A percentile compares a stretch with the other conserved stretches of the same genome.
Conservation (phyloP, 1,284 basidiomycete species). For the Cerioporus squamosus region DNA sequence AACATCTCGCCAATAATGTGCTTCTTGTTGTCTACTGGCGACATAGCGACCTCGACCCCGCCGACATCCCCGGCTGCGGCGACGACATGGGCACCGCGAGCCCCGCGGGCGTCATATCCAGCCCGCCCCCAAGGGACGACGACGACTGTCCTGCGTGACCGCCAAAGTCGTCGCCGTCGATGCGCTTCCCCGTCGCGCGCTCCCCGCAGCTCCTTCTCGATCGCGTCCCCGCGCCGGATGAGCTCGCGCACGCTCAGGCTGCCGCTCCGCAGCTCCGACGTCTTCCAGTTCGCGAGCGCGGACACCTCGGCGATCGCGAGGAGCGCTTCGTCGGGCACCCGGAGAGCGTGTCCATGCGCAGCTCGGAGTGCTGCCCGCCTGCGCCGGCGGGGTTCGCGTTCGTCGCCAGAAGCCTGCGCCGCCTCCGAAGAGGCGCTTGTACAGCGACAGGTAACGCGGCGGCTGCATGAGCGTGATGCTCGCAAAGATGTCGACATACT, state of each 20-base stretch:
- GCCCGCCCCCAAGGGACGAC: constrained; percentile 7
- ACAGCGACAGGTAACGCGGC: constrained; percentile 68
- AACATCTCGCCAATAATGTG: constrained; percentile 59
- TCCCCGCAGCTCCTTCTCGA: constrained; percentile 64
- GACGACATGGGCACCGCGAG: constrained; percentile 18
- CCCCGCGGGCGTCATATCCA: constrained; percentile 22
- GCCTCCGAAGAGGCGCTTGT: constrained; percentile 58
- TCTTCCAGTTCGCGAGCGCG: constrained; percentile 78
- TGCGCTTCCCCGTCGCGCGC: constrained; percentile 27
- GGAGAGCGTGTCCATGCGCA: constrained; percentile 67
- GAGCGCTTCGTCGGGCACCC: constrained; percentile 76
- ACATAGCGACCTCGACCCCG: constrained; percentile 30
- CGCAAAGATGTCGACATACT: constrained; percentile 81
- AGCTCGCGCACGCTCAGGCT: constrained; percentile 73
- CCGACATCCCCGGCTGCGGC: constrained; percentile 42
- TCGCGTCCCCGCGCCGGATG: constrained; percentile 63
- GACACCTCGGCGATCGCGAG: constrained; percentile 77
- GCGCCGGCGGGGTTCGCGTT: constrained; percentile 37
- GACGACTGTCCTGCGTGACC: no score
- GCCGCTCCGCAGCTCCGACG: constrained; percentile 58
- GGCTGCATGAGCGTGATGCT: constrained; percentile 62
- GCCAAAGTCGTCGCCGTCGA: constrained; percentile 20
- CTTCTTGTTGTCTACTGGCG: constrained; percentile 25
- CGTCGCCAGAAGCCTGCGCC: constrained; percentile 41
- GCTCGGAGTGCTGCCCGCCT: constrained; percentile 33